Conservation (phyloP, 2,329 filamentous ascomycete genomes). For the Curvularia sp. region DNA sequence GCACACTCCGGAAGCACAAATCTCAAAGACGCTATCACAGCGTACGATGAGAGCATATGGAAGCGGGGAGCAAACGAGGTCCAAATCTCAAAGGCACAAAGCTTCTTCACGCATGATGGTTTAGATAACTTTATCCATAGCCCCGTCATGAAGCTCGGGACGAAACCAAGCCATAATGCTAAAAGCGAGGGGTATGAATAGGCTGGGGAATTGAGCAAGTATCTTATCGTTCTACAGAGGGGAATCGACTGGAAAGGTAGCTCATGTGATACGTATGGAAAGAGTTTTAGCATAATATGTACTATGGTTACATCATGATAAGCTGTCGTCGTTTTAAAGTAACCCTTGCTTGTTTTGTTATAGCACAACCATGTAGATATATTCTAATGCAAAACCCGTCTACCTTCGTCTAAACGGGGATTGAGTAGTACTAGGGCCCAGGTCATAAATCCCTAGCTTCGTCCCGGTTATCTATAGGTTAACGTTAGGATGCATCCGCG, state of each 20-base stretch:
- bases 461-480: too few relatives aligned
- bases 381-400: too few relatives aligned
- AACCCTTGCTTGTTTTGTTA: too few relatives aligned
- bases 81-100: constrained; percentile 43
- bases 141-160: constrained; percentile 42
- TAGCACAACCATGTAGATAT: too few relatives aligned
- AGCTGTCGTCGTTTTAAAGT: too few relatives aligned
- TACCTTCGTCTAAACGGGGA: too few relatives aligned
- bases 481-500: too few relatives aligned
- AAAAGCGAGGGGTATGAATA: constrained; percentile 39
- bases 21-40: constrained; percentile 29
- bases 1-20: constrained; percentile 17
- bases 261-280: background rate
- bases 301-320: too few relatives aligned
- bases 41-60: constrained; percentile 40
- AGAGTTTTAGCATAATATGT: background rate
- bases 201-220: background rate
- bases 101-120: constrained; percentile 44
- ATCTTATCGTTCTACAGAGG: background rate
- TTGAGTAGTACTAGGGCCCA: too few relatives aligned
- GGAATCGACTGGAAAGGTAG: background rate
- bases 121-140: constrained; percentile 42
- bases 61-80: constrained; percentile 42
- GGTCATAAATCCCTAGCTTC: too few relatives aligned
- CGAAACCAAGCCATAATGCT: constrained; percentile 39